phyloP scores from a whole-genome alignment of 768 basidiomycete genomes.

The Cubamyces lactineus region DNA sequence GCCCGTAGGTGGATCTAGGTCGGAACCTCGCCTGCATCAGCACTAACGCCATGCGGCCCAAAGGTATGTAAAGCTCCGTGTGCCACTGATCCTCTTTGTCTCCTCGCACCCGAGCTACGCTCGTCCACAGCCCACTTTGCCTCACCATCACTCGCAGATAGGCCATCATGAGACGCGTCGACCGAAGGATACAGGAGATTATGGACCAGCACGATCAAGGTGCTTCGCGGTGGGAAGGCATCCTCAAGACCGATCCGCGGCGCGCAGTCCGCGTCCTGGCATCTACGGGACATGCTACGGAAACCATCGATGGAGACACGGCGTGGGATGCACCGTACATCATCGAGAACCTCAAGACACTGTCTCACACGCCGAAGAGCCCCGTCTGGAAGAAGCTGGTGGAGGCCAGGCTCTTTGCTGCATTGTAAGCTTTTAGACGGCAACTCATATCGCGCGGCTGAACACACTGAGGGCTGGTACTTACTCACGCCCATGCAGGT shows the following conservation, averaged over 20 bases:
- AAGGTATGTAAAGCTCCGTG: too few relatives aligned
- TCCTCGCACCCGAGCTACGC: too few relatives aligned
- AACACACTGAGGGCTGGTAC: not conserved
- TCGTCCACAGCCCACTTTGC: too few relatives aligned
- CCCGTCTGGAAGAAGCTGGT: not conserved
- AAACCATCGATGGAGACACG: not conserved
- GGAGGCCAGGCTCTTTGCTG: not conserved
- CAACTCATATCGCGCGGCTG: not conserved
- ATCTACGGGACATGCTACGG: not conserved
- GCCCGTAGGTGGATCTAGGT: too few relatives aligned
- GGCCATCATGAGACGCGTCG: too few relatives aligned
- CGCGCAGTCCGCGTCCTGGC: constrained; percentile 5
- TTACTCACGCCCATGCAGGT: not conserved
- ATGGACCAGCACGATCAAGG: not conserved
- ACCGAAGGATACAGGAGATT: not conserved
- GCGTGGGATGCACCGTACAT: not conserved
- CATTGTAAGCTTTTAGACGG: not conserved
- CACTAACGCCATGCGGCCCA: too few relatives aligned
- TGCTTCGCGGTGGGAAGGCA: not conserved
- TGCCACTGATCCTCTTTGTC: too few relatives aligned
- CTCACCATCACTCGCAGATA: too few relatives aligned
- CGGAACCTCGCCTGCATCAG: too few relatives aligned
- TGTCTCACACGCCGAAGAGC: not conserved
- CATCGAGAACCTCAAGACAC: not conserved
- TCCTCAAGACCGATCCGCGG: constrained; percentile 2